phyloP scores from a whole-genome alignment of 306 rosid genomes.

The Astragalus glycyphyllos region DNA sequence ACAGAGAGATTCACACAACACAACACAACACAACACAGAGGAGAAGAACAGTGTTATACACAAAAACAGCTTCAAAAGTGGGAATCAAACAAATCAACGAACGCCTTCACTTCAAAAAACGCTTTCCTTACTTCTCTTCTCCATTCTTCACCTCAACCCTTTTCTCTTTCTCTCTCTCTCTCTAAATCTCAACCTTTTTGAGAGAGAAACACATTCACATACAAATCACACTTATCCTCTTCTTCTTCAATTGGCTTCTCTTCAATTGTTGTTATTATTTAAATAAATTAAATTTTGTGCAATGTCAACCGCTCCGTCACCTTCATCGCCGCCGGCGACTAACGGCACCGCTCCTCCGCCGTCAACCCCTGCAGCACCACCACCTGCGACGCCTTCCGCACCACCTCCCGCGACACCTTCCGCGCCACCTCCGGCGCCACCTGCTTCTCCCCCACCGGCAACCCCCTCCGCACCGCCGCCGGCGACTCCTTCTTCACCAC shows the following conservation, averaged over 20 bases:
- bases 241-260: slow-evolving; percentile 10
- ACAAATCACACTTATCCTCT: neutral
- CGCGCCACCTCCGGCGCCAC: slow-evolving; percentile 42
- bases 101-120: slow-evolving; percentile 38
- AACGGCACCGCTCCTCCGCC: slow-evolving; percentile 49
- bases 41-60: neutral
- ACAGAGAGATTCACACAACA: neutral
- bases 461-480: slow-evolving; percentile 49
- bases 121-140: neutral
- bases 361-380: slow-evolving; percentile 15
- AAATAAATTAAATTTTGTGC: neutral
- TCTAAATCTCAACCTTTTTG: neutral
- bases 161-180: slow-evolving; percentile 42
- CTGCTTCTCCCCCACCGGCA: slow-evolving; percentile 45
- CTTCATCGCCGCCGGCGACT: slow-evolving; percentile 56
- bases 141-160: neutral
- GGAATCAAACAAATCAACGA: neutral
- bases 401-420: slow-evolving; percentile 58
- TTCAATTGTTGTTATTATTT: neutral
- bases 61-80: slow-evolving; percentile 36
- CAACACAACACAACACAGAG: neutral
- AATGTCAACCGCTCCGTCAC: slow-evolving; percentile 72
- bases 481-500: slow-evolving; percentile 41
- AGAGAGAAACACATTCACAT: slow-evolving; percentile 41
- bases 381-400: slow-evolving; percentile 43